phyloP scores from a whole-genome alignment of 2,329 filamentous ascomycete species.

The Chlorencoelia australis region DNA sequence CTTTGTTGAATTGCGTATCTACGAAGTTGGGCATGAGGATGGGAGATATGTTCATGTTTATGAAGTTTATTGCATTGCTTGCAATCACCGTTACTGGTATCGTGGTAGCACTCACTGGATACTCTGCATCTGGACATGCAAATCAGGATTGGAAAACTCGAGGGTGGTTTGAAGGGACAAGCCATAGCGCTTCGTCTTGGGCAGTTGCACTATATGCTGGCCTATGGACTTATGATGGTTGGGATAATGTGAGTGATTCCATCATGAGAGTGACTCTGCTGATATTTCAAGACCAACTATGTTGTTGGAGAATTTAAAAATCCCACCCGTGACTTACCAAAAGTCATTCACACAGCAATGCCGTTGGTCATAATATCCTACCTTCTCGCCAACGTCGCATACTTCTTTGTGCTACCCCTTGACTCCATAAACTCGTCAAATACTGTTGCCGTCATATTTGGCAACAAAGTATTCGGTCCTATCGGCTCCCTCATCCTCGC shows the following conservation, averaged over 20 bases:
- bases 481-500: slow-evolving; percentile 76
- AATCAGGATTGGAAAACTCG: slow-evolving; percentile 79
- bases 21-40: slow-evolving; percentile 79
- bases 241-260: slow-evolving; percentile 76
- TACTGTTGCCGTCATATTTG: slow-evolving; percentile 93
- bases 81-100: slow-evolving; percentile 82
- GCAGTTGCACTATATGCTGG: slow-evolving; percentile 92
- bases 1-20: slow-evolving; percentile 79
- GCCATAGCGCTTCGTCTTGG: slow-evolving; percentile 71
- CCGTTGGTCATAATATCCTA: slow-evolving; percentile 87
- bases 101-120: slow-evolving; percentile 78
- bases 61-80: slow-evolving; percentile 86
- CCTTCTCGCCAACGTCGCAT: slow-evolving; percentile 81
- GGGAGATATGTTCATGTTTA: slow-evolving; percentile 90
- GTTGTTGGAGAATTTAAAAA: slow-evolving; percentile 96
- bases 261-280: slow-evolving; percentile 10
- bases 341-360: slow-evolving; percentile 94
- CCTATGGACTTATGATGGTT: slow-evolving; percentile 96
- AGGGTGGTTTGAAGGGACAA: slow-evolving; percentile 84
- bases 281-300: slow-evolving; percentile 69
- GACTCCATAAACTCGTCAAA: slow-evolving; percentile 76
- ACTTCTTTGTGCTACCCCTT: slow-evolving; percentile 85
- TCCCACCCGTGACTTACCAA: slow-evolving; percentile 77
- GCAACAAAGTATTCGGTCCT: slow-evolving; percentile 78
- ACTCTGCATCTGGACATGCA: slow-evolving; percentile 64